Evolutionary conservation across 306 rosid species (phyloP).

Genomic region (Carpinus fangiana): DNA sequence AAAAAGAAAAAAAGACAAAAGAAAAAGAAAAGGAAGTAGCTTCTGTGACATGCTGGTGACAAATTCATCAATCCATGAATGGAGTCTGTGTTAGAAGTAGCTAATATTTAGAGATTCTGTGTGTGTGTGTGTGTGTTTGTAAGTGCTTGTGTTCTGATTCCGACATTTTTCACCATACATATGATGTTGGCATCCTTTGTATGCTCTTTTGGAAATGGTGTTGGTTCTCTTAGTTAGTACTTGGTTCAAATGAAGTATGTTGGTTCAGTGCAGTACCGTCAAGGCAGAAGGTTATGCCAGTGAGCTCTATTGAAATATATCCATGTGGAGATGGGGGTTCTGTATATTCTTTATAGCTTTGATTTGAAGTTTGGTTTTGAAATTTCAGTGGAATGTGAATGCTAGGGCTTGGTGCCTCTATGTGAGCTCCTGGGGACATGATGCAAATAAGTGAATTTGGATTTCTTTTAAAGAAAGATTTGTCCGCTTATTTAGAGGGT

Average conservation of each 20-base stretch:
- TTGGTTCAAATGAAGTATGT: not conserved
- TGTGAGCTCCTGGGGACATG: not conserved
- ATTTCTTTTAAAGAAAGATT: not conserved
- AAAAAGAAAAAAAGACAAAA: too few species aligned
- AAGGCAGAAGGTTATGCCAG: not conserved
- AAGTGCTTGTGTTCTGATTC: not conserved
- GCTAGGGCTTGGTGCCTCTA: not conserved
- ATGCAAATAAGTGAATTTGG: not conserved
- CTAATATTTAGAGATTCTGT: not conserved
- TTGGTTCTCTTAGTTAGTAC: not conserved
- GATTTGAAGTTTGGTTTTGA: not conserved
- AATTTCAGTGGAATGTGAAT: not conserved
- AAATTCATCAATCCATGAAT: not conserved
- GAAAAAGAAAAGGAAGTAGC: not conserved
- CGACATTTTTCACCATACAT: not conserved
- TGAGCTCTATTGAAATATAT: not conserved
- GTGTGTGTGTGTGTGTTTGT: not conserved
- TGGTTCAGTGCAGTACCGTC: not conserved
- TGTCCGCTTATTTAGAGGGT: not conserved
- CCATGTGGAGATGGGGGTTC: not conserved
- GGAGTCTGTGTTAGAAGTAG: not conserved
- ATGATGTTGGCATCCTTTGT: not conserved
- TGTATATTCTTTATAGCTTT: not conserved
- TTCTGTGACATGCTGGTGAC: not conserved
- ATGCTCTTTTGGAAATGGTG: not conserved